Percentiles rank a stretch among this genome's conserved stretches.
Conservation (phyloP, 1,139 yeast species). For the Hansenula anomala region DNA sequence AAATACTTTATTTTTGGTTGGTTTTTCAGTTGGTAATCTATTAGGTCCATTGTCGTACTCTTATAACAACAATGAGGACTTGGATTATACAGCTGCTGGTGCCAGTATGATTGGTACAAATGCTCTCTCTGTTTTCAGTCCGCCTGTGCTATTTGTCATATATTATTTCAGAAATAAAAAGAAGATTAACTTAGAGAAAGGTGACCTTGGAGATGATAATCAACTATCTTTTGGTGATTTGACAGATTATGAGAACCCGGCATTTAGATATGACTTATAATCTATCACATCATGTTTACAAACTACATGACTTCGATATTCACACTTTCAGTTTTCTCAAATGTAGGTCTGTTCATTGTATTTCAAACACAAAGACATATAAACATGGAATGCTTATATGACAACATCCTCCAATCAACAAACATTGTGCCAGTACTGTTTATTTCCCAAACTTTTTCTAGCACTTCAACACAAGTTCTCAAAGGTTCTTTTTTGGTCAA, state of each 20-base stretch:
- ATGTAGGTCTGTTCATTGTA: no score
- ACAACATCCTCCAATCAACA: constrained; percentile 5
- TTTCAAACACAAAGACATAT: neutral
- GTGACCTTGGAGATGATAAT: neutral
- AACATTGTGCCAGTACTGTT: constrained; percentile 5
- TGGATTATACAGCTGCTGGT: neutral
- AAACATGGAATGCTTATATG: neutral
- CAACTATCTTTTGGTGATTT: constrained; percentile 36
- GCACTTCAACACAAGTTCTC: constrained; percentile 4
- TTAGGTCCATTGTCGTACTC: constrained; percentile 42
- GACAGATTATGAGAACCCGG: constrained; percentile 42
- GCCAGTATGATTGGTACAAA: neutral
- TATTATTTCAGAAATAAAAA: neutral
- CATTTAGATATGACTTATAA: constrained; percentile 39
- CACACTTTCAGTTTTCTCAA: no score
- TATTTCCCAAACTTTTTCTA: constrained; percentile 7
- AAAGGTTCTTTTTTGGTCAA: constrained; percentile 5
- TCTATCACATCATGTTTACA: no score
- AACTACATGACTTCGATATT: no score
- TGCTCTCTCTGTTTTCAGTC: constrained; percentile 7
- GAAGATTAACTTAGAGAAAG: no score
- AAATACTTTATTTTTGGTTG: constrained; percentile 39
- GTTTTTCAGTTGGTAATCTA: constrained; percentile 54
- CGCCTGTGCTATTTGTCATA: neutral
- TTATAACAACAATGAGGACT: constrained; percentile 32